phyloP scores from a whole-genome alignment of 2,329 filamentous ascomycete genomes.

The Beauveria rudraprayagi region DNA sequence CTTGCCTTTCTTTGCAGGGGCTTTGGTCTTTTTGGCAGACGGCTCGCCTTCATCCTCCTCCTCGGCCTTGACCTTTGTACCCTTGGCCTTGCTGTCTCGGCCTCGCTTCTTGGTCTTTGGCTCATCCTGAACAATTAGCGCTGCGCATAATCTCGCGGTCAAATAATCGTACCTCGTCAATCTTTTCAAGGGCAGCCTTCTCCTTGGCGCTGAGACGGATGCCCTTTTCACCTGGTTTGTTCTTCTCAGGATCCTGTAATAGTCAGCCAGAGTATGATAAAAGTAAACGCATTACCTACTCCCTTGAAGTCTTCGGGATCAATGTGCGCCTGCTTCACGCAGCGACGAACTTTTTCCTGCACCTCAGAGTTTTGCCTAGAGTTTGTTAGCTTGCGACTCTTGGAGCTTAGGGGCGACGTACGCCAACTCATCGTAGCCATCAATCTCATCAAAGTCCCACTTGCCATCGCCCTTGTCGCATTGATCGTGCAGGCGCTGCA shows the following conservation, averaged over 20 bases:
- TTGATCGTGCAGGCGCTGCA: slow-evolving; percentile 55
- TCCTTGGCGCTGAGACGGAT: slow-evolving; percentile 43
- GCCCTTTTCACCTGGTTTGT: slow-evolving; percentile 57
- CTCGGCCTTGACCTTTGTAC: slow-evolving; percentile 19
- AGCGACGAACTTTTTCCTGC: slow-evolving; percentile 65
- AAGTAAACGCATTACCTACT: slow-evolving; percentile 38
- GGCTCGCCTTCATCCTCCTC: slow-evolving; percentile 25
- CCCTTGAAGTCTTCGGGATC: slow-evolving; percentile 82
- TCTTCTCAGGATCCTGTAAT: slow-evolving; percentile 63
- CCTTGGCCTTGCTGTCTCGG: slow-evolving; percentile 16
- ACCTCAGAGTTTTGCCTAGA: slow-evolving; percentile 45
- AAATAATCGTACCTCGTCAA: slow-evolving; percentile 3
- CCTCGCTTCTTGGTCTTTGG: slow-evolving; percentile 25
- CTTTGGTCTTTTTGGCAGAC: slow-evolving; percentile 25
- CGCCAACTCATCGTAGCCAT: slow-evolving; percentile 72
- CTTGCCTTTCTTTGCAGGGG: slow-evolving; percentile 21
- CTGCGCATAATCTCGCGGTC: background rate
- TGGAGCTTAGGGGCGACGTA: slow-evolving; percentile 21
- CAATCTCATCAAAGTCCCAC: slow-evolving; percentile 58
- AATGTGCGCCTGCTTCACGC: slow-evolving; percentile 70
- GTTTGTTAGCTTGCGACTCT: slow-evolving; percentile 10
- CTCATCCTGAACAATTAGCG: background rate
- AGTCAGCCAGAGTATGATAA: slow-evolving; percentile 3
- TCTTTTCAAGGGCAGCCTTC: slow-evolving; percentile 19
- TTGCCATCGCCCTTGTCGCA: slow-evolving; percentile 38